Evolutionary conservation across 106 monocot genomes (phyloP), one percentile per base, ranked within the genome.

Genomic region (Dendrobium officinale): DNA sequence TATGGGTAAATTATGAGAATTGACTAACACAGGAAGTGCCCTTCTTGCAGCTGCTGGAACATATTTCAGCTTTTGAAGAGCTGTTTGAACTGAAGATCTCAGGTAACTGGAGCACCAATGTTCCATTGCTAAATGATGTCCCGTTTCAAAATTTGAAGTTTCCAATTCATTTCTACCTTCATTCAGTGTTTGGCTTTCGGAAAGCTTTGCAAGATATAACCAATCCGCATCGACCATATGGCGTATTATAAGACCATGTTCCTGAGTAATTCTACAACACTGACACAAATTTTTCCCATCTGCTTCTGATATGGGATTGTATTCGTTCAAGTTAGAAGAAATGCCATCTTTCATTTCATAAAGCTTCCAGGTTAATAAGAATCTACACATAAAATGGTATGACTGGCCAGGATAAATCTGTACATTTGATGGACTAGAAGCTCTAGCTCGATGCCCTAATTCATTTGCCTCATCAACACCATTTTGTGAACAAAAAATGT

Each of bases 171-270:
- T 16, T 13, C 80, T 15, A 55, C 2, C 44, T 45, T 79, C 85
- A 73, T 68, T 51, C 5, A 22, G 0, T 26, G 43, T 20, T 45
- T 79, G 43, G 10, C 55, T 79, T 48, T 89, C 84, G 4, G 78
- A 83, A 77, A 92, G 67, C 81, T 85, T 56, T 5, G 85, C 83
- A 55, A 99, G 91, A 90, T 87, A 93, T 58, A 99, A 81, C 95
- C 99, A 99, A 82, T 99, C 99, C 81, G 88, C 83, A 88, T 99
- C 95, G 31, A 92, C 90, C 94, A 97, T 94, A 49, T 81, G 80
- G 22, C 99, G 92, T 42, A 95, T 42, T 42, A 24, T 42, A 77
- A 85, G 59, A 73, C 73, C 44, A 15, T 1, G 73, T 40, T 83
- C 81, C 45, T 77, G 68, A 45, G n/a, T 74, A 61, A 27, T 40